These are phyloP conservation scores for Coemansia nantahalensis DNA, from an alignment of 192 early-diverging fungal genomes.

Conservation along the genomic window DNA sequence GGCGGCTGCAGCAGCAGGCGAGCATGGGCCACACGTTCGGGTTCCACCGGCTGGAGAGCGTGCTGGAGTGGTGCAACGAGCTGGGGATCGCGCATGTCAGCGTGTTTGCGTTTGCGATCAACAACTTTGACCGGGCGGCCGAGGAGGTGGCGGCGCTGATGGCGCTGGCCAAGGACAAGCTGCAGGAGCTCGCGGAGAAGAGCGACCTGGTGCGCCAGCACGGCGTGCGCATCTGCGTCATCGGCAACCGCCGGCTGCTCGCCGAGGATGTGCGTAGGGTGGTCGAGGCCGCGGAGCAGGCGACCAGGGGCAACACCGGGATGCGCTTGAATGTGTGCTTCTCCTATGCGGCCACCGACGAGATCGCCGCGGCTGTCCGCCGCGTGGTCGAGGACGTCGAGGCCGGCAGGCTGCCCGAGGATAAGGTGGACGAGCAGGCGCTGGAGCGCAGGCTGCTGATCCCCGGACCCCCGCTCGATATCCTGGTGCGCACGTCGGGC, in stretches of 20 bases:
- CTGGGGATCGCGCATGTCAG: slow-evolving; percentile 85
- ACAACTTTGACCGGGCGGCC: slow-evolving; percentile 89
- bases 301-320: slow-evolving; percentile 63
- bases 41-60: slow-evolving; percentile 73
- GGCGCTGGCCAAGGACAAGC: slow-evolving; percentile 72
- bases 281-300: slow-evolving; percentile 59
- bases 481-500: slow-evolving; percentile 92
- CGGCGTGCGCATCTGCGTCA: slow-evolving; percentile 73
- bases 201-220: slow-evolving; percentile 74
- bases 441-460: slow-evolving; percentile 61
- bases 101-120: slow-evolving; percentile 96
- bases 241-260: slow-evolving; percentile 74
- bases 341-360: slow-evolving; percentile 89
- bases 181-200: slow-evolving; percentile 65
- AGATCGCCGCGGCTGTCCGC: slow-evolving; percentile 75
- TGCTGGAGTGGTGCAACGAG: slow-evolving; percentile 84
- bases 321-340: slow-evolving; percentile 88
- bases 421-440: slow-evolving; percentile 59
- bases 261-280: slow-evolving; percentile 62
- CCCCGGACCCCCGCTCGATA: slow-evolving; percentile 73
- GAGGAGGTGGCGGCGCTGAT: slow-evolving; percentile 87
- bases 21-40: slow-evolving; percentile 78
- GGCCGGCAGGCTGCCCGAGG: slow-evolving; percentile 42
- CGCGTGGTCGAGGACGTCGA: slow-evolving; percentile 58
- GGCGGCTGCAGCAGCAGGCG: slow-evolving; percentile 54